Base-by-base conservation (phyloP, 495 filamentous ascomycete genomes). In the Aspergillus affinis region DNA sequence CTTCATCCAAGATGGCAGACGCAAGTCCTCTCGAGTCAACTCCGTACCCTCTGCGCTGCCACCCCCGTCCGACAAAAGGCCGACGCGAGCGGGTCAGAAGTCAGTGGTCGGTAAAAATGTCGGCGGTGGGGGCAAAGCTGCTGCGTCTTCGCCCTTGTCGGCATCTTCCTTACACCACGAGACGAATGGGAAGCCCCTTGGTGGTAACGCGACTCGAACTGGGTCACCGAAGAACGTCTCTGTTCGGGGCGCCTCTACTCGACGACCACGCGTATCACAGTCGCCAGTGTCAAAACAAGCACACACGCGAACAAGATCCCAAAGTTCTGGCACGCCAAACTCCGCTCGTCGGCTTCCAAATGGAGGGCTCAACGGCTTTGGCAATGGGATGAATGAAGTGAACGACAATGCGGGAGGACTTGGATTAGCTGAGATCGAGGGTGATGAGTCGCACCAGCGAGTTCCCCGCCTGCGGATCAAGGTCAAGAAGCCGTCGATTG, bases 1-100 rank as follows among this genome's bases (percentile, higher is more conserved):
- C 0, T 90, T 96, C 63, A 73, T 87, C 23, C 86, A 88, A 61
- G 87, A 91, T 75, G 94, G 94, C 48, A 86, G 86, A 61, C 84
- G 94, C 57, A 94, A 91, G 72, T 97, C 93, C 9, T 90, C 90
- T 41, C 82, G 93, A 61, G 90, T 90, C 57, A 96, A 95, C 69
- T 73, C 77, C 29, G 73, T 90, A 19, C 89, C 89, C n/a, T 61
- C 88, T 32, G 88, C 90, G 60, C 71, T 89, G 56, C 85, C 90
- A 64, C 81, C 88, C 36, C 79, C 74, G 29, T 82, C 84, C 27
- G 84, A 84, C 32, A 95, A 89, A 72, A 78, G 83, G 65, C 75
- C 76, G 51, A 84, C 81, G 54, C 81, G 84, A 59, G 78, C 75
- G 18, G 69, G 71, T 41, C 74, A 72, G 48, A 70, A 72, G 51